Evolutionary conservation across 805 yeast genomes (phyloP), one percentile per base, ranked within the genome.

Genomic region (Wickerhamiella parazyma): DNA sequence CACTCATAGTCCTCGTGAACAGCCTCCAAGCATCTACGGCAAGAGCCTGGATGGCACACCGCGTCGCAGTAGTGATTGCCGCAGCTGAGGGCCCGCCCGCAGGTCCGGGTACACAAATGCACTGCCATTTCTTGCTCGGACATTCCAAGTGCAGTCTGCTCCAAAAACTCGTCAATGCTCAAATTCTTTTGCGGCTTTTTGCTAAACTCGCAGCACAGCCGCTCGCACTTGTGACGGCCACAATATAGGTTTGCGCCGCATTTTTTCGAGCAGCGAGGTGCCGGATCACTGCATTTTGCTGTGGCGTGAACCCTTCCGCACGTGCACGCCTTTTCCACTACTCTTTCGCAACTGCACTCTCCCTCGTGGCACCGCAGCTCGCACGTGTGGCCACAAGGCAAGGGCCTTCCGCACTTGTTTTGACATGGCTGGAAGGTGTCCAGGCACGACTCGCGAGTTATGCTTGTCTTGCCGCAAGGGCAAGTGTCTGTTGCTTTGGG

Each of bases 31-130:
- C 64, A 60, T 2, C 60, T 53, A 10, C 50, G 53, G 42, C 64
- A 60, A n/a, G 50, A 52, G 6, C 64, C 63, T 1, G 55, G 46
- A 39, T 60, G 64, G 37, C 64, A 60, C 6, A 50, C 41, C 16
- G 46, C 42, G 6, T 48, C 47, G 41, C 63, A 59, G 5, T 28
- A 39, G 33, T 59, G 63, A 12, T 44, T 47, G 3, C 61, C 59
- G 34, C 63, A 59, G 18, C 49, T 39, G n/a, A 59, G 47, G 26
- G 42, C 29, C 7, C 49, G 43, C 25, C 52, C 59, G 44, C 63
- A 59, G 1, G 49, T 44, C 12, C 44, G 46, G 1, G 49, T 41
- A 38, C 63, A 59, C 16, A 56, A 29, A 45, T 59, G 63, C 8
- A 53, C 56, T 2, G 58, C 49, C n/a, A 38, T 39, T 33, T 46